A percentile compares a stretch with the other conserved stretches of the same genome.
Conservation (phyloP, 306 rosid genomes). For the Trifolium dubium region DNA sequence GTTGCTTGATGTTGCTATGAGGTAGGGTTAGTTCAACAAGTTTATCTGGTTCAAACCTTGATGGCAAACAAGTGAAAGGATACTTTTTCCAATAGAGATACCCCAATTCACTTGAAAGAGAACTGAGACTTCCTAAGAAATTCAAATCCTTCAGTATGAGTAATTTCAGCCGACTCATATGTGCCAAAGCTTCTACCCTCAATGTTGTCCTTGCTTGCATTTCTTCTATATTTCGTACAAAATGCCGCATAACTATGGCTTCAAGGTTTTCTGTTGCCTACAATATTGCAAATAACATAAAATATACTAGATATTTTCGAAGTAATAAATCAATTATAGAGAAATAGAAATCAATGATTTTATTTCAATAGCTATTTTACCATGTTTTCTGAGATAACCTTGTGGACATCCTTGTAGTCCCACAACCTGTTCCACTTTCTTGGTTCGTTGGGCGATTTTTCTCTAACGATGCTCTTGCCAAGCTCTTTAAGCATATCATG, state of each 20-base stretch:
- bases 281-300: background rate
- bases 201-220: background rate
- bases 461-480: constrained; percentile 31
- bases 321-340: background rate
- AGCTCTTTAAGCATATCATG: constrained; percentile 30
- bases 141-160: background rate
- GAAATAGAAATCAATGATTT: background rate
- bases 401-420: constrained; percentile 9
- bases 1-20: background rate
- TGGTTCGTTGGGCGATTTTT: constrained; percentile 36
- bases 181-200: constrained; percentile 6
- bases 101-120: constrained; percentile 12
- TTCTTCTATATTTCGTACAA: background rate
- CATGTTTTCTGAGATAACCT: background rate
- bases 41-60: constrained; percentile 1
- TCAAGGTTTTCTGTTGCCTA: background rate
- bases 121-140: background rate
- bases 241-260: background rate
- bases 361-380: background rate
- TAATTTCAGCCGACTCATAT: constrained; percentile 16
- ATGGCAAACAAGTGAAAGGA: constrained; percentile 32
- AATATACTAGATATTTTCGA: background rate
- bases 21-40: constrained; percentile 23
- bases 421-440: constrained; percentile 38
- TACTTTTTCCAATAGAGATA: background rate